Evolutionary conservation across 2,329 filamentous ascomycete genomes (phyloP).

Genomic region (Amylocarpus encephaloides): DNA sequence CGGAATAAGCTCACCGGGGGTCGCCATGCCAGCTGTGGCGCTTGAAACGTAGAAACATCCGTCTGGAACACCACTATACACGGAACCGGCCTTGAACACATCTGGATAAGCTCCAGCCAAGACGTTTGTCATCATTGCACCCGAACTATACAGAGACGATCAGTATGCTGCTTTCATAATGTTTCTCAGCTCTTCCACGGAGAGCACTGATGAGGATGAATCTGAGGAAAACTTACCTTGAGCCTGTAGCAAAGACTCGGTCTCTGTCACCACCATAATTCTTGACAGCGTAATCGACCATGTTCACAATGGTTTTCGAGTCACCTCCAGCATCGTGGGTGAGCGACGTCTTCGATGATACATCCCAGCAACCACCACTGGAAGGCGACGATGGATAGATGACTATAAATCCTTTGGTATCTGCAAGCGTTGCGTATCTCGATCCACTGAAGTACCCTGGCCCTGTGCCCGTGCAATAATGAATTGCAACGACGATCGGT

Average conservation of each 20-base stretch:
- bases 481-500: constrained; percentile 26
- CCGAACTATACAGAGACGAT: constrained; percentile 31
- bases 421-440: constrained; percentile 46
- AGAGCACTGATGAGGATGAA: neutral
- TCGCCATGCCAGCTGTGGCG: constrained; percentile 33
- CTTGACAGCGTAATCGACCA: constrained; percentile 49
- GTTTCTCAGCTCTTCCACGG: neutral
- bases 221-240: neutral
- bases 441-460: constrained; percentile 25
- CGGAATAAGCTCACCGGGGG: too few relatives aligned
- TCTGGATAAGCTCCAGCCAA: constrained; percentile 38
- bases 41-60: constrained; percentile 35
- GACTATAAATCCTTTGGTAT: constrained; percentile 51
- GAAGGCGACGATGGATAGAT: constrained; percentile 52
- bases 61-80: constrained; percentile 38
- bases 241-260: constrained; percentile 48
- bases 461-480: constrained; percentile 38
- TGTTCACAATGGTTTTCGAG: constrained; percentile 50
- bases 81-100: constrained; percentile 38
- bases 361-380: constrained; percentile 53
- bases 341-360: constrained; percentile 41
- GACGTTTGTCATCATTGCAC: constrained; percentile 42
- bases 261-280: constrained; percentile 45
- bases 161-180: neutral
- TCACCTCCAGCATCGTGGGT: constrained; percentile 52